phyloP scores from a whole-genome alignment of 768 basidiomycete species.

The Fibroporia radiculosa region DNA sequence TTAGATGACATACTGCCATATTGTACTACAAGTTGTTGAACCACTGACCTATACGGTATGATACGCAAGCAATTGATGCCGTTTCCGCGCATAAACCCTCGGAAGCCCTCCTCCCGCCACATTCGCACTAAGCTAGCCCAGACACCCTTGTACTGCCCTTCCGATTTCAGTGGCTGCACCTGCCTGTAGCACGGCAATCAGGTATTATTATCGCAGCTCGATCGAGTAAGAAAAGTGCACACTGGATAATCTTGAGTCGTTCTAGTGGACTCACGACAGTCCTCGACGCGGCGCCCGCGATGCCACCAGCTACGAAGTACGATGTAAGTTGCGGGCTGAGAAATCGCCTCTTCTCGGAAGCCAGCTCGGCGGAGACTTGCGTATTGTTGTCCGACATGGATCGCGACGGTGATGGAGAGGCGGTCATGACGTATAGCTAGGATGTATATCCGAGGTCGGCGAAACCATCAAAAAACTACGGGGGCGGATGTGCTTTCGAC shows the following conservation, averaged over 20 bases:
- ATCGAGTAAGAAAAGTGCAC: constrained; percentile 23
- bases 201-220: not conserved
- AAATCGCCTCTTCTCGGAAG: not conserved
- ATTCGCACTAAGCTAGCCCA: constrained; percentile 79
- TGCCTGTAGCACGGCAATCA: constrained; percentile 45
- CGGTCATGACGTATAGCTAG: too few species aligned
- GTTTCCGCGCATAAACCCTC: constrained; percentile 91
- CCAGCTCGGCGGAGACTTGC: too few species aligned
- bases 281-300: constrained; percentile 62
- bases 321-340: constrained; percentile 31
- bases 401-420: too few species aligned
- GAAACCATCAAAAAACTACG: too few species aligned
- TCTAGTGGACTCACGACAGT: constrained; percentile 92
- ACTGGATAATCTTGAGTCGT: constrained; percentile 96
- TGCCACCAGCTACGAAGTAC: constrained; percentile 49
- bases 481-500: too few species aligned
- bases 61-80: constrained; percentile 88
- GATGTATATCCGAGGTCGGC: too few species aligned
- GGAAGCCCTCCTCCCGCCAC: constrained; percentile 92
- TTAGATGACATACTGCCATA: constrained; percentile 5
- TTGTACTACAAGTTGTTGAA: not conserved
- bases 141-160: constrained; percentile 74
- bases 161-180: constrained; percentile 67
- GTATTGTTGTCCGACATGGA: too few species aligned
- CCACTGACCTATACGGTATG: constrained; percentile 61